phyloP scores from a whole-genome alignment of 805 yeast genomes.

The Yarrowia sp. region DNA sequence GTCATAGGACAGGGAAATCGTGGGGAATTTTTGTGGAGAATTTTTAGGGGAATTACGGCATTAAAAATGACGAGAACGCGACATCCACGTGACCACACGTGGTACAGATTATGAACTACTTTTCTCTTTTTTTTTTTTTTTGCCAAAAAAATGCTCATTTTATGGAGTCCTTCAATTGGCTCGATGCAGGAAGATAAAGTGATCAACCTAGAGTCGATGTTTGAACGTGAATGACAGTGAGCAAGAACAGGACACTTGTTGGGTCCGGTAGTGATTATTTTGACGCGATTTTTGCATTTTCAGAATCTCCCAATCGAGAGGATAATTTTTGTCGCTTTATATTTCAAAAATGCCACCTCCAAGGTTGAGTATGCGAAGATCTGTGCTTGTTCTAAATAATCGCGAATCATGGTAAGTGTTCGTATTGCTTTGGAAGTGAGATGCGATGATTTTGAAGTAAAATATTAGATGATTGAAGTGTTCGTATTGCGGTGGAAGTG shows the following conservation, averaged over 20 bases:
- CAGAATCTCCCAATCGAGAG: neutral
- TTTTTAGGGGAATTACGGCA: neutral
- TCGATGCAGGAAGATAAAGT: neutral
- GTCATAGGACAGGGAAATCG: neutral
- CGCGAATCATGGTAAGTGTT: no score
- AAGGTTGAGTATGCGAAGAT: neutral
- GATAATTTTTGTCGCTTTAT: neutral
- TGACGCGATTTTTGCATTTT: neutral
- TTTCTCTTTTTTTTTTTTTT: no score
- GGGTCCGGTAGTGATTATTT: neutral
- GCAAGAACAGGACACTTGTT: neutral
- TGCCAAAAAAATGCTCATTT: no score
- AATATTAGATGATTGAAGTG: no score
- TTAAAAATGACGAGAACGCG: neutral
- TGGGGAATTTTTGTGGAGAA: neutral
- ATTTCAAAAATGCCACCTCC: neutral
- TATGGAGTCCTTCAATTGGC: slow-evolving; percentile 6
- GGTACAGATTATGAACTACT: no score
- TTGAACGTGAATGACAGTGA: neutral
- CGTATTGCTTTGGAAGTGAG: neutral
- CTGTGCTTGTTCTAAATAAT: neutral
- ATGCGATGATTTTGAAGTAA: no score
- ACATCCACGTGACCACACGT: neutral
- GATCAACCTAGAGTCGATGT: neutral
- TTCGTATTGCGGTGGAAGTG: no score